Evolutionary conservation across 352 stramenopile species (phyloP), one percentile per base, ranked within the genome.

Genomic region (Peronospora farinosa): DNA sequence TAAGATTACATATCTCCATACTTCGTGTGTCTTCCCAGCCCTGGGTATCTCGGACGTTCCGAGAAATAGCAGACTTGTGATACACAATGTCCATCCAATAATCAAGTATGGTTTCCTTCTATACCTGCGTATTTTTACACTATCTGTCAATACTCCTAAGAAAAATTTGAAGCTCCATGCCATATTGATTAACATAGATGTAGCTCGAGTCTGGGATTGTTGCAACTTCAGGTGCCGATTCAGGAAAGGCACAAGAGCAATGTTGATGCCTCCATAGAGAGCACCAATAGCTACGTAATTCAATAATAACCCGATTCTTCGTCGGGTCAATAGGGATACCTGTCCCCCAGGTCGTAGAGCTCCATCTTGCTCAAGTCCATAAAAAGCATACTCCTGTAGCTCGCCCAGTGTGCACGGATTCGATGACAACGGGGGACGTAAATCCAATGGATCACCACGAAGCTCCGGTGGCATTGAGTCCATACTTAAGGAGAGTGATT

Each of bases 101-200:
- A 86, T 36, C 58, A 88, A 74, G 55, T 86, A 88, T 5, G 79
- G 77, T 46, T 84, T 85, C 23, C 79, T 65, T 21, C 77, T 66
- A 44, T 78, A 82, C 7, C 77, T 72, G 17, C 63, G 65, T 47
- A 90, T 70, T 8, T 65, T 69, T 25, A 88, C 51, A 47, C 61
- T 82, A 58, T 90, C 79, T 2, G 72, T 81, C 35, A 90, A 47
- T 1, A 85, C 57, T 21, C 76, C 79, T 4, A 65, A 78, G 43
- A 86, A 68, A 6, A 56, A 71, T 52, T 90, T 88, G 57, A 86
- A 86, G 35, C 65, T 74, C 68, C 75, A 90, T 11, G 68, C 66
- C 10, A 61, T 68, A 47, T 86, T 82, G 37, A 91, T 55, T 48
- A 89, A 56, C 8, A 62, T 53, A 7, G 54, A 37, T 17, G 77